These are phyloP conservation scores for Trypethelium eluteriae DNA, from an alignment of 495 filamentous ascomycete species.

Conservation along the genomic window DNA sequence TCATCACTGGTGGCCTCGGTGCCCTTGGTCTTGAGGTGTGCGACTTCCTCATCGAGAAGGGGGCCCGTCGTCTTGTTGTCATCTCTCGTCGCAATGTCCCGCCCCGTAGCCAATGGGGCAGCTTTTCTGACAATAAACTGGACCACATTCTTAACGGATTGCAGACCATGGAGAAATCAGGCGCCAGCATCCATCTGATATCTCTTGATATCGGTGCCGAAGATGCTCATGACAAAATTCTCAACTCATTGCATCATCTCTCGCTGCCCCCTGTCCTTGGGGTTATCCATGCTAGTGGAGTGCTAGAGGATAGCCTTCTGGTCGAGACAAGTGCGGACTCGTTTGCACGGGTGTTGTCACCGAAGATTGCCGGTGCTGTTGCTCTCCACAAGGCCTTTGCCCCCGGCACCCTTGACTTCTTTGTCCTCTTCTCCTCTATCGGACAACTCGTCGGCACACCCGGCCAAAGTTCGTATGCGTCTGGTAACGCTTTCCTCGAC, in stretches of 20 bases:
- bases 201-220: background rate
- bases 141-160: background rate
- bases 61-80: constrained; percentile 39
- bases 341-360: constrained; percentile 31
- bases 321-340: constrained; percentile 33
- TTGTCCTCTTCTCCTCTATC: background rate
- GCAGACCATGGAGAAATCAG: background rate
- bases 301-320: constrained; percentile 38
- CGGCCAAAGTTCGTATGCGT: background rate
- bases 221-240: background rate
- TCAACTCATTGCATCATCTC: constrained; percentile 24
- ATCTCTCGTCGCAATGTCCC: constrained; percentile 35
- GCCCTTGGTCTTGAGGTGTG: constrained; percentile 38
- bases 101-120: background rate
- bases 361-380: background rate
- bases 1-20: constrained; percentile 44
- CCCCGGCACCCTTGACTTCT: background rate
- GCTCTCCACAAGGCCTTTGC: background rate
- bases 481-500: constrained; percentile 6
- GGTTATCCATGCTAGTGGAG: constrained; percentile 44
- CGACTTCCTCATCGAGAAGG: constrained; percentile 35
- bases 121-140: background rate
- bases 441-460: background rate
- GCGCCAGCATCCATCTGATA: background rate
- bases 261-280: constrained; percentile 37